A percentile compares a stretch with the other conserved stretches of the same genome.
Conservation (phyloP, 768 basidiomycete genomes). For the Galerina sulciceps region DNA sequence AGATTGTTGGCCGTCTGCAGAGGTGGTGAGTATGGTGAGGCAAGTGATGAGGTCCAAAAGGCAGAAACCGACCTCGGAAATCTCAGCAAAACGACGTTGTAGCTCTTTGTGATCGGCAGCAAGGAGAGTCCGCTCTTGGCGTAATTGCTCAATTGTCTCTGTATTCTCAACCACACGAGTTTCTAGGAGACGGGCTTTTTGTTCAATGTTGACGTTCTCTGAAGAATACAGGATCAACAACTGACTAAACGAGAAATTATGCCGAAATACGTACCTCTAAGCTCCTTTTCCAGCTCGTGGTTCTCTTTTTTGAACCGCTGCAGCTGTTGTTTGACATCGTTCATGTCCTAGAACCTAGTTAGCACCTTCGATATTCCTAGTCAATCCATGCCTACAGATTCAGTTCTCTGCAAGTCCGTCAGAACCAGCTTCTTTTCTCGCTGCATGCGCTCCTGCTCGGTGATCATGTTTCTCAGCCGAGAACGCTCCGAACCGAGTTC, state of each 20-base stretch:
- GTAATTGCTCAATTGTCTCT: slow-evolving; percentile 72
- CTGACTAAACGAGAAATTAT: background rate
- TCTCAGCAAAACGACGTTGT: slow-evolving; percentile 67
- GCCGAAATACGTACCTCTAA: slow-evolving; percentile 48
- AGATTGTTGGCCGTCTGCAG: slow-evolving; percentile 53
- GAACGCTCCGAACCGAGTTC: slow-evolving; percentile 74
- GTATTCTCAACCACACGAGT: slow-evolving; percentile 69
- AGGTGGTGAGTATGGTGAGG: slow-evolving; percentile 15
- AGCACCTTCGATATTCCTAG: background rate
- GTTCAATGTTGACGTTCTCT: slow-evolving; percentile 73
- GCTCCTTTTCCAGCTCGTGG: slow-evolving; percentile 71
- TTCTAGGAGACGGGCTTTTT: slow-evolving; percentile 73
- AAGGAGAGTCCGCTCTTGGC: slow-evolving; percentile 77
- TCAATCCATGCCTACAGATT: slow-evolving; percentile 53
- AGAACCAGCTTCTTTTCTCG: slow-evolving; percentile 69
- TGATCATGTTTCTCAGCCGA: slow-evolving; percentile 61
- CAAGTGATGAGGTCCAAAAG: background rate
- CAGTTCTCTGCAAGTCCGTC: slow-evolving; percentile 69
- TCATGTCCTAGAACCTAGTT: slow-evolving; percentile 64
- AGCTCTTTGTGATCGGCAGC: slow-evolving; percentile 73
- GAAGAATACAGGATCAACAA: background rate
- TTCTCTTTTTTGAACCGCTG: slow-evolving; percentile 76
- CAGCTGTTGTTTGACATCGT: slow-evolving; percentile 71
- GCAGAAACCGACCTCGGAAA: slow-evolving; percentile 61
- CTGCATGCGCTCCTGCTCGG: slow-evolving; percentile 65